phyloP scores from a whole-genome alignment of 768 basidiomycete genomes.

The Phaeotremella skinneri region DNA sequence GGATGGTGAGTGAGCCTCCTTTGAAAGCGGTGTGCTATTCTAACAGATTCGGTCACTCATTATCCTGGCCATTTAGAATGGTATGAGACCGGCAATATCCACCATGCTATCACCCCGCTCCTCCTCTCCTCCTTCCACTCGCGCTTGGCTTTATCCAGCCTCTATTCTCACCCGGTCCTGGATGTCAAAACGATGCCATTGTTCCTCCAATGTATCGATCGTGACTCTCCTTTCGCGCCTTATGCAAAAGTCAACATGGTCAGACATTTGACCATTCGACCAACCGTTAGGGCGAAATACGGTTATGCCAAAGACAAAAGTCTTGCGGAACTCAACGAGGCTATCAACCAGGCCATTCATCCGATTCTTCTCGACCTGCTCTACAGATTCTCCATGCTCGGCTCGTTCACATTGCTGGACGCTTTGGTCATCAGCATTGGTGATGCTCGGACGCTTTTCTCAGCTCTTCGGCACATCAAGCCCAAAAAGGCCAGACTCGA shows the following conservation, averaged over 20 bases:
- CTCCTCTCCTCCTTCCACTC: slow-evolving; percentile 13
- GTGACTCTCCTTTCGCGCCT: neutral
- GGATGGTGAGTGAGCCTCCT: slow-evolving; percentile 18
- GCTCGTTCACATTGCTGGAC: slow-evolving; percentile 32
- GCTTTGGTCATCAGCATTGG: slow-evolving; percentile 18
- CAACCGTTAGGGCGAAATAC: neutral
- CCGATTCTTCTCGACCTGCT: slow-evolving; percentile 16
- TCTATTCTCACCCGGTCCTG: slow-evolving; percentile 25
- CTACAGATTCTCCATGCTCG: slow-evolving; percentile 17
- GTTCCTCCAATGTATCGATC: slow-evolving; percentile 8
- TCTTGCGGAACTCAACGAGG: neutral
- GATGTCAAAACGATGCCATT: slow-evolving; percentile 13
- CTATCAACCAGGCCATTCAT: slow-evolving; percentile 18
- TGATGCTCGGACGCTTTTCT: slow-evolving; percentile 22
- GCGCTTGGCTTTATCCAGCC: slow-evolving; percentile 11
- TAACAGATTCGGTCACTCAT: neutral
- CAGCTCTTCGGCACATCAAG: slow-evolving; percentile 16
- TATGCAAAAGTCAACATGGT: slow-evolving; percentile 8
- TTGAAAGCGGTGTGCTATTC: neutral
- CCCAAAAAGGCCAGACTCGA: slow-evolving; percentile 38
- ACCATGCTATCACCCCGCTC: slow-evolving; percentile 14
- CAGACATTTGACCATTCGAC: slow-evolving; percentile 18
- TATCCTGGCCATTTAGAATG: slow-evolving; percentile 17
- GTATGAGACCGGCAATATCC: slow-evolving; percentile 3
- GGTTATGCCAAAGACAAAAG: too few species aligned